Base-by-base conservation (phyloP, 2,329 filamentous ascomycete species). In the Escovopsis sp. region DNA sequence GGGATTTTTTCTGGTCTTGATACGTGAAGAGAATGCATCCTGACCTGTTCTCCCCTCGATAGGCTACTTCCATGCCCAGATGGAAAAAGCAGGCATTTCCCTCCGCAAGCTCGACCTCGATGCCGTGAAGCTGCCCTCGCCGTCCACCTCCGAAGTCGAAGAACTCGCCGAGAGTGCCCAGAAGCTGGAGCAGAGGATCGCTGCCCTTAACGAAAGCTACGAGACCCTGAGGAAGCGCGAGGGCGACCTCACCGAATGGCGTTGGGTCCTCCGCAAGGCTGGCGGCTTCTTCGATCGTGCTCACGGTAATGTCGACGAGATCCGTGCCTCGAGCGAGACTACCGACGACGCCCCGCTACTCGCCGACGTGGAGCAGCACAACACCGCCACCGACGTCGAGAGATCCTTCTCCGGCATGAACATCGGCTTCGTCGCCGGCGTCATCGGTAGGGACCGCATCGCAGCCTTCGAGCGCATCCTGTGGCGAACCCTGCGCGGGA, bases 161-260 rank as follows among this genome's bases (percentile, higher is more conserved):
- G 88, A 95, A 61, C 77, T 98, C 47, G 77, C 86, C 44, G 89
- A 96, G 59, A 84, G 89, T 55, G 85, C 86, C 60, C 85, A 96
- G 65, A 83, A 79, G 62, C 73, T 98, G 43, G 91, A 98, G 65
- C 84, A 93, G 66, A 79, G 91, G 47, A 78, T 98, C 50, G 81
- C 79, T 44, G 89, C 88, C 51, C 68, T 98, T 47, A 96, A 96
- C 60, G 91, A 96, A 59, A 96, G 88, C 68, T 96, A 98, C 64
- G 91, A 98, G 68, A 95, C 87, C 13, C 66, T 98, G 61, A 96
- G 96, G 76, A 95, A 91, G 69, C 80, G 89, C 44, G 91, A 96
- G 68, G 85, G 94, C 45, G 91, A 98, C 61, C 71, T 98, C 54
- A 94, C 84, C 10, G 91, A 98, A 66, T 96, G 91, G 91, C 83